These are phyloP conservation scores for Ustilago shanxiensis DNA, from an alignment of 1,284 basidiomycete species.

Conservation along the genomic window DNA sequence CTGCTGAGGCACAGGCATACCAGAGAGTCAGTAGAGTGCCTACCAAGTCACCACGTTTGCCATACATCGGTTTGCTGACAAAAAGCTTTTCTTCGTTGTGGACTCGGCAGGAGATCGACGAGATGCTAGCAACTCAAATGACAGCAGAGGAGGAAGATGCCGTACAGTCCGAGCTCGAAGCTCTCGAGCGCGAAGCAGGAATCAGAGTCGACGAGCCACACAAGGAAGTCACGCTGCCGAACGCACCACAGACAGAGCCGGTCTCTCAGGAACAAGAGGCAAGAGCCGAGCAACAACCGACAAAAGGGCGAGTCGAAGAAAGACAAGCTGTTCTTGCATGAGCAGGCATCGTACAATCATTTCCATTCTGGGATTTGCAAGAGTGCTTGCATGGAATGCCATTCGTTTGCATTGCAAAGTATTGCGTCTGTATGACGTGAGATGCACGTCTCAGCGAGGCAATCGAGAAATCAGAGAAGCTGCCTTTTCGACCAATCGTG, in stretches of 20 bases:
- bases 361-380: not conserved
- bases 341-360: not conserved
- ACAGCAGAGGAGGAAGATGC: constrained; percentile 92
- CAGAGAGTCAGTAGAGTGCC: constrained; percentile 76
- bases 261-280: constrained; percentile 20
- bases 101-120: constrained; percentile 82
- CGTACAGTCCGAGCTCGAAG: constrained; percentile 79
- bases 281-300: constrained; percentile 15
- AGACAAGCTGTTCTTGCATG: constrained; percentile 36
- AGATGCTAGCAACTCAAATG: constrained; percentile 84
- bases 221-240: constrained; percentile 28
- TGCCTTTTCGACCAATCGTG: constrained; percentile 29
- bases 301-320: constrained; percentile 22
- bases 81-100: not conserved
- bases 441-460: constrained; percentile 1
- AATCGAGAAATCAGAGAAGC: constrained; percentile 20
- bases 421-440: not conserved
- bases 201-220: constrained; percentile 24
- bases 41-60: not conserved
- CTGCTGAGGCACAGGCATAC: constrained; percentile 90
- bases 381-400: not conserved
- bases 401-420: not conserved
- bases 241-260: constrained; percentile 41
- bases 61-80: not conserved
- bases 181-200: constrained; percentile 51